Evolutionary conservation across 768 basidiomycete species (phyloP).

Genomic region (Lentinula detonsa): DNA sequence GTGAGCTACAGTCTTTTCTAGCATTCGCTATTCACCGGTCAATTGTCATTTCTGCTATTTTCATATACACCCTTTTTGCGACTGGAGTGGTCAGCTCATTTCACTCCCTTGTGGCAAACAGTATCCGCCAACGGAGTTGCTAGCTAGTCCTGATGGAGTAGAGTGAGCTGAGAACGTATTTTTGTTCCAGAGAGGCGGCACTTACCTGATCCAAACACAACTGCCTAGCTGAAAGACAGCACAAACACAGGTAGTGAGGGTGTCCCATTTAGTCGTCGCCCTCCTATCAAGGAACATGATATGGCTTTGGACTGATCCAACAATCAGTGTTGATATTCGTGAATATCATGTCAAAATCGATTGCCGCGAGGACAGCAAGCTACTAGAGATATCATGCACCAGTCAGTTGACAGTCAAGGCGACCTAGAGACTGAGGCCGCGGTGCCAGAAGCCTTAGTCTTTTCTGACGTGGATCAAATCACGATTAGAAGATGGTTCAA

Average conservation of each 20-base stretch:
- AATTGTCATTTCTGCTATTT: too few relatives aligned
- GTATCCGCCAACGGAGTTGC: too few relatives aligned
- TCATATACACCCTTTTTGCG: too few relatives aligned
- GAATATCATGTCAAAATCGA: neutral
- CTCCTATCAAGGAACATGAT: neutral
- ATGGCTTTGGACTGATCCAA: neutral
- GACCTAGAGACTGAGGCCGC: neutral
- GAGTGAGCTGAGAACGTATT: neutral
- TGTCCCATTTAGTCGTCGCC: neutral
- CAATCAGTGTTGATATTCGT: neutral
- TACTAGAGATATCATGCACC: neutral
- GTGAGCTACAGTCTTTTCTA: neutral
- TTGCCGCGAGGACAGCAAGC: neutral
- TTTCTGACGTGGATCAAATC: conserved; percentile 1
- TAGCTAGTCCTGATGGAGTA: neutral
- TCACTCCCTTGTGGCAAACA: too few relatives aligned
- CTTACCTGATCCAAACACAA: neutral
- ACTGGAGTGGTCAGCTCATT: too few relatives aligned
- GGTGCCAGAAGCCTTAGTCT: neutral
- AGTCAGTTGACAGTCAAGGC: neutral
- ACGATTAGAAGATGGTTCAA: neutral
- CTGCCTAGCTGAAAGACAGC: neutral
- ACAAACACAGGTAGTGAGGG: neutral
- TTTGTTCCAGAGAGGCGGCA: neutral
- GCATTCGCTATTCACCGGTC: too few relatives aligned